These are phyloP conservation scores for Calonectria honghensis DNA, from an alignment of 2,329 filamentous ascomycete genomes.

Conservation along the genomic window DNA sequence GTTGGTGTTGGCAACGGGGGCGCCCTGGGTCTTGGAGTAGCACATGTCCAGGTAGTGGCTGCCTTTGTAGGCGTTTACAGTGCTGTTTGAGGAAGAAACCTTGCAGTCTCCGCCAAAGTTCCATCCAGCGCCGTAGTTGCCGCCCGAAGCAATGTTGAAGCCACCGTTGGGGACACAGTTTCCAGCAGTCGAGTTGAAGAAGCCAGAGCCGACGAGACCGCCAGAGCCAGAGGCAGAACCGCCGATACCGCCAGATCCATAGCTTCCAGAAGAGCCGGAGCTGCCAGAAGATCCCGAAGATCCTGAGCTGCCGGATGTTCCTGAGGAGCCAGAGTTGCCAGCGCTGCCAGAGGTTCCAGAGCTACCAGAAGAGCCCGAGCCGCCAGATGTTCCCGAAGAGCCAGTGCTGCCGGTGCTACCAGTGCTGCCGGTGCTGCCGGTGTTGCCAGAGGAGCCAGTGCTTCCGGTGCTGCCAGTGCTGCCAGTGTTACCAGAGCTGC, in stretches of 20 bases:
- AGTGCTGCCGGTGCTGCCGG: background rate
- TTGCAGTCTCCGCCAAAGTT: slow-evolving; percentile 19
- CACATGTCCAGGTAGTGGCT: slow-evolving; percentile 18
- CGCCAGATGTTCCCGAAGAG: background rate
- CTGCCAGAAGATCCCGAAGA: background rate
- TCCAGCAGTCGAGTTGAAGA: background rate
- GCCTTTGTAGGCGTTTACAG: slow-evolving; percentile 2
- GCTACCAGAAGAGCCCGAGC: background rate
- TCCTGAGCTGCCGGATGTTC: background rate
- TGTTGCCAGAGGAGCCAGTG: background rate
- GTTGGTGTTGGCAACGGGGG: background rate
- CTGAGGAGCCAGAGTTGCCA: background rate
- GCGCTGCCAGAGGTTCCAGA: background rate
- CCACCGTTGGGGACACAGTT: slow-evolving; percentile 13
- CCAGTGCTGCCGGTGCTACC: background rate
- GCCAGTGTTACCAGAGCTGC: background rate
- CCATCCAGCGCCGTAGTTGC: slow-evolving; percentile 9
- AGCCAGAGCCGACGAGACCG: background rate
- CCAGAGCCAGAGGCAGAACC: slow-evolving; percentile 3
- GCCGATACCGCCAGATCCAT: background rate
- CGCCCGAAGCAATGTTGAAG: slow-evolving; percentile 1
- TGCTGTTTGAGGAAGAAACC: background rate
- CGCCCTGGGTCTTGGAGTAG: slow-evolving; percentile 14
- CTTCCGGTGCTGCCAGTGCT: background rate
- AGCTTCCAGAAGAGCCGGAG: background rate